A percentile compares a stretch with the other conserved stretches of the same genome.
Evolutionary conservation across 176 grass and related monocot species (phyloP).

Genomic region (Luzula sylvatica): DNA sequence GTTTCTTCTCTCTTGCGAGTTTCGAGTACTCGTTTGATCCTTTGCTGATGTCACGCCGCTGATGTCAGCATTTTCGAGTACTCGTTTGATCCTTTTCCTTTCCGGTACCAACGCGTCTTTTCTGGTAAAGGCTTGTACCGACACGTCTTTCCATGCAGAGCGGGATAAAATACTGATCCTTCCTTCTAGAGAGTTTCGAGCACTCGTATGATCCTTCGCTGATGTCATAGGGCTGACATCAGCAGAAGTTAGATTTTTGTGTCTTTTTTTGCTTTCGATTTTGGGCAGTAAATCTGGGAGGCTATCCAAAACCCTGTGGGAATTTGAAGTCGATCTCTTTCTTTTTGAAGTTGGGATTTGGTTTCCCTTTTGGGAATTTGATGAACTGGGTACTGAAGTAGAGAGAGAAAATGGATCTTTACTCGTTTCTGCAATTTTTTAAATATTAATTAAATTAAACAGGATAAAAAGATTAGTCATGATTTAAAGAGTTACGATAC

Average conservation of each 20-base stretch:
- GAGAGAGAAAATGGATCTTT: neutral
- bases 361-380: slow-evolving; percentile 9
- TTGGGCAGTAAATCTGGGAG: slow-evolving; percentile 8
- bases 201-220: slow-evolving; percentile 71
- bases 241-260: slow-evolving; percentile 11
- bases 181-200: slow-evolving; percentile 55
- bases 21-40: slow-evolving; percentile 76
- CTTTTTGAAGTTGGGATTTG: slow-evolving; percentile 37
- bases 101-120: neutral
- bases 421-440: slow-evolving; percentile 7
- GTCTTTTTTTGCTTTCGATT: neutral
- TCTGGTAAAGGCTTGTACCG: neutral
- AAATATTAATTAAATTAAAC: neutral
- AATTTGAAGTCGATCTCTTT: slow-evolving; percentile 37
- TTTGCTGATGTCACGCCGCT: slow-evolving; percentile 80
- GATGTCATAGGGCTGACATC: slow-evolving; percentile 88
- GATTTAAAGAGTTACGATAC: slow-evolving; percentile 11
- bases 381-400: neutral
- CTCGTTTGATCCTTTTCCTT: neutral
- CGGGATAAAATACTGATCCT: no score
- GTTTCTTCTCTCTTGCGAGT: slow-evolving; percentile 57
- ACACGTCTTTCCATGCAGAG: no score
- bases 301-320: no score
- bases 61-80: slow-evolving; percentile 53
- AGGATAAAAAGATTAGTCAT: no score